Conservation (phyloP, 2,329 filamentous ascomycete genomes). For the Thelonectria rubi region DNA sequence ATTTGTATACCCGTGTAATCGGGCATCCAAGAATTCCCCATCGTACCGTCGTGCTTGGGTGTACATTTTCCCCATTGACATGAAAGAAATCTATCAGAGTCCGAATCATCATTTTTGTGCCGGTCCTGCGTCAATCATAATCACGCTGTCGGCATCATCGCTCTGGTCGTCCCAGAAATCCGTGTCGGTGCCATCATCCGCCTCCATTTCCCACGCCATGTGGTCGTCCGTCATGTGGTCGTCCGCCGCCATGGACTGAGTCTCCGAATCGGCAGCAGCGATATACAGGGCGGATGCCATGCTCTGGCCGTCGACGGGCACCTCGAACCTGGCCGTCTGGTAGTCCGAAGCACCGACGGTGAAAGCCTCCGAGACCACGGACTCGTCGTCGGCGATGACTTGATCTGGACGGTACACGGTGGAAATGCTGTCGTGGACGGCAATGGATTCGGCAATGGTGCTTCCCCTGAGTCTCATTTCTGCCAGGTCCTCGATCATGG, state of each 20-base stretch:
- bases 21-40: not conserved
- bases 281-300: slow-evolving; percentile 37
- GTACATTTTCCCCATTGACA: slow-evolving; percentile 3
- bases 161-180: slow-evolving; percentile 22
- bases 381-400: slow-evolving; percentile 48
- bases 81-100: not conserved
- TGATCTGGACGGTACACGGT: slow-evolving; percentile 45
- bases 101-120: not conserved
- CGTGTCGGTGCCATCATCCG: slow-evolving; percentile 17
- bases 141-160: slow-evolving; percentile 24
- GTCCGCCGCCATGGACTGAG: slow-evolving; percentile 17
- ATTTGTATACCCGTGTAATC: not conserved
- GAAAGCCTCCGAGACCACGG: slow-evolving; percentile 50
- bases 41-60: slow-evolving; percentile 1
- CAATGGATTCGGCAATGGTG: slow-evolving; percentile 48
- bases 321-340: slow-evolving; percentile 46
- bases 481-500: slow-evolving; percentile 49
- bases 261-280: slow-evolving; percentile 37
- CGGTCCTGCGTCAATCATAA: not conserved
- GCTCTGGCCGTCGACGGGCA: slow-evolving; percentile 45
- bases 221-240: slow-evolving; percentile 22
- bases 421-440: slow-evolving; percentile 53
- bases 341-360: slow-evolving; percentile 45
- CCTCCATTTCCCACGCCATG: slow-evolving; percentile 14
- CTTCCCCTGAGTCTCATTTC: slow-evolving; percentile 47